Evolutionary conservation across 2,329 filamentous ascomycete species (phyloP).

Genomic region (Chrysosporium queenslandicum): DNA sequence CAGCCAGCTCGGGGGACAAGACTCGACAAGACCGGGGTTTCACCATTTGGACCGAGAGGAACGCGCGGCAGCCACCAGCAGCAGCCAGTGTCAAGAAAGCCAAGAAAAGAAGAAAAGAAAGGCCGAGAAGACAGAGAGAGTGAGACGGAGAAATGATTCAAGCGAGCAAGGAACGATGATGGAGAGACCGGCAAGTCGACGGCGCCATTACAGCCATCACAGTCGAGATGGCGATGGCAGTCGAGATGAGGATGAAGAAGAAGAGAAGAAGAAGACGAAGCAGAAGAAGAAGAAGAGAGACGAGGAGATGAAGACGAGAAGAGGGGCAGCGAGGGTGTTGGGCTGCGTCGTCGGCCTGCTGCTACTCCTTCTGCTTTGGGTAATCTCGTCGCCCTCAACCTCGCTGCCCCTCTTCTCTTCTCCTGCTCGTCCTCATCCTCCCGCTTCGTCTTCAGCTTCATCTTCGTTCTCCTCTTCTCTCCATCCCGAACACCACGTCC

Average conservation of each 20-base stretch:
- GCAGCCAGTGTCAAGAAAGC: neutral
- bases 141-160: neutral
- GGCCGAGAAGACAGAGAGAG: neutral
- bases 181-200: conserved; percentile 10
- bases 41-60: neutral
- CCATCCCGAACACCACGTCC: conserved; percentile 37
- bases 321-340: too few species aligned
- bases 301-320: neutral
- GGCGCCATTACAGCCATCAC: neutral
- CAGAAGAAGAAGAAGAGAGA: neutral
- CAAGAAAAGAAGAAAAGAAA: too few species aligned
- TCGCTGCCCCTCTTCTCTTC: neutral
- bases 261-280: neutral
- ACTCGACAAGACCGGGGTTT: neutral
- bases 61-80: neutral
- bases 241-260: neutral
- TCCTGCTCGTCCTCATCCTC: neutral
- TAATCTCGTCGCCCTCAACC: neutral
- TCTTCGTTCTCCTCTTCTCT: conserved; percentile 19
- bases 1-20: neutral
- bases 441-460: neutral
- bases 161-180: neutral
- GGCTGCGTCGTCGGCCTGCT: neutral
- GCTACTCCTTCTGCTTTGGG: conserved; percentile 2
- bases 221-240: neutral